Conservation (phyloP, 1,139 yeast genomes). For the Yamadazyma kanchanaburiensis region DNA sequence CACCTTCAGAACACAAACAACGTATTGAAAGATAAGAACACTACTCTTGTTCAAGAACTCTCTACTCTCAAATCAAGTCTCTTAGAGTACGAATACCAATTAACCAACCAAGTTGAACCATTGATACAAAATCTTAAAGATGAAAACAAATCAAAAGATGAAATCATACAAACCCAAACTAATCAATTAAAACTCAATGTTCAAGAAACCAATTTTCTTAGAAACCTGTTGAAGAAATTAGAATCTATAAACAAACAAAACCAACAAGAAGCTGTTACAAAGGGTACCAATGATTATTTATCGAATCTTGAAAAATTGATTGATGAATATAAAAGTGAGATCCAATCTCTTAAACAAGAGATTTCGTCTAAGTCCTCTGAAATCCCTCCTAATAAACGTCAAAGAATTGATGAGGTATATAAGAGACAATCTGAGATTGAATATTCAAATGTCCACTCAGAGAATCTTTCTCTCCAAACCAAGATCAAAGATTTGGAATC, state of each 20-base stretch:
- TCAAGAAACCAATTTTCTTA: slow-evolving; percentile 60
- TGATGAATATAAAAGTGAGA: slow-evolving; percentile 56
- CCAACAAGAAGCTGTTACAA: slow-evolving; percentile 18
- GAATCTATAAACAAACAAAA: slow-evolving; percentile 24
- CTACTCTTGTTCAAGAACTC: slow-evolving; percentile 22
- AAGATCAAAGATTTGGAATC: slow-evolving; percentile 34
- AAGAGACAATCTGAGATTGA: slow-evolving; percentile 22
- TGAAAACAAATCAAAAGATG: slow-evolving; percentile 26
- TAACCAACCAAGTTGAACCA: slow-evolving; percentile 13
- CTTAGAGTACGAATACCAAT: slow-evolving; percentile 12
- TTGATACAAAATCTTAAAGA: slow-evolving; percentile 13
- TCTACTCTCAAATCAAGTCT: slow-evolving; percentile 12
- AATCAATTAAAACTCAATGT: slow-evolving; percentile 51
- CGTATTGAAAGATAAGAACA: slow-evolving; percentile 35
- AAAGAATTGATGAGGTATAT: slow-evolving; percentile 19
- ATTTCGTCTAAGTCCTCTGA: slow-evolving; percentile 15
- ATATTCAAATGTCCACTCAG: slow-evolving; percentile 33
- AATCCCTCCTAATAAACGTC: slow-evolving; percentile 21
- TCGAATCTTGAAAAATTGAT: slow-evolving; percentile 49
- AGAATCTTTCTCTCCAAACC: slow-evolving; percentile 39
- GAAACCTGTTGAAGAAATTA: slow-evolving; percentile 39
- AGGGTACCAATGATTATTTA: slow-evolving; percentile 33
- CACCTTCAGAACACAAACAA: slow-evolving; percentile 35
- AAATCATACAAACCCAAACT: slow-evolving; percentile 41
- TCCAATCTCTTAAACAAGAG: slow-evolving; percentile 39